These are phyloP conservation scores for Pogostemon cablin DNA, from an alignment of 257 asterid species.

Conservation along the genomic window DNA sequence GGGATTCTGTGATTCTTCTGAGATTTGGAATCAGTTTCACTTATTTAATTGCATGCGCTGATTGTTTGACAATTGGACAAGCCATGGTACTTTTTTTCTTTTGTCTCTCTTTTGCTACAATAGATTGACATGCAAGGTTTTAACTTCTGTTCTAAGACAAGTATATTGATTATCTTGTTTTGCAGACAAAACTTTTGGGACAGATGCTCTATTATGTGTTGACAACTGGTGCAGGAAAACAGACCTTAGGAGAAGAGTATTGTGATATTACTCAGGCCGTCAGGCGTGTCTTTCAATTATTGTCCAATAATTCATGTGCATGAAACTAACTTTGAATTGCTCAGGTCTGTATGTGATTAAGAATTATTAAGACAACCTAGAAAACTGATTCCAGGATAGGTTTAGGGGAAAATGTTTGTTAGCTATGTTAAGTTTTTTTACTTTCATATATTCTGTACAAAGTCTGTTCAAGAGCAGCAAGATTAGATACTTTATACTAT, in stretches of 20 bases:
- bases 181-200: conserved; percentile 89
- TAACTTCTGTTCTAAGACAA: conserved; percentile 8
- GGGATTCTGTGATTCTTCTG: neutral
- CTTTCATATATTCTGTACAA: neutral
- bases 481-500: neutral
- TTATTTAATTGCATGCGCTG: conserved; percentile 5
- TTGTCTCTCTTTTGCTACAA: conserved; percentile 5
- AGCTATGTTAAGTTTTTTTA: conserved; percentile 1
- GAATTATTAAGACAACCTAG: neutral
- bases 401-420: conserved; percentile 18
- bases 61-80: neutral
- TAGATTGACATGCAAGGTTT: neutral
- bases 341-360: conserved; percentile 1
- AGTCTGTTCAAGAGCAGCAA: no score
- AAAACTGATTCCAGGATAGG: neutral
- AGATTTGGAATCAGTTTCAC: neutral
- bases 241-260: conserved; percentile 96
- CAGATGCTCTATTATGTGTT: conserved; percentile 90
- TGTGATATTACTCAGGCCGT: conserved; percentile 93
- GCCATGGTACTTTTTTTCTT: neutral
- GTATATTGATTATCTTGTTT: conserved; percentile 22
- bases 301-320: neutral
- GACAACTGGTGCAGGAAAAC: conserved; percentile 95
- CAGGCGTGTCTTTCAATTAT: conserved; percentile 46
- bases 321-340: conserved; percentile 14